Base-by-base conservation (phyloP, 257 asterid species). In the Ophiorrhiza pumila region DNA sequence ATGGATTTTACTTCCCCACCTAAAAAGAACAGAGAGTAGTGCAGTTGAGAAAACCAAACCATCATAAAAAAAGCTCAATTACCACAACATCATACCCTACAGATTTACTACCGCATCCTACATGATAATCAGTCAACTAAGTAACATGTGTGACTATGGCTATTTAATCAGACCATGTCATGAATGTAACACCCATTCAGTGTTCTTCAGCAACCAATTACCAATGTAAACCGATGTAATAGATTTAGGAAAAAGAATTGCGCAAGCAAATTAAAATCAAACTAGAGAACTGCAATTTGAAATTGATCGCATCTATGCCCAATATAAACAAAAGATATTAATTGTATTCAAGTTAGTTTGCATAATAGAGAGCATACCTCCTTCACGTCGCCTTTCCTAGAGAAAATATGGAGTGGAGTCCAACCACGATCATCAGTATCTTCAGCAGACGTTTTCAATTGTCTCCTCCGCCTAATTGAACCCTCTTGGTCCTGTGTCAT, bases 351-450 rank as follows among this genome's bases (percentile, higher is more conserved):
- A n/a, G 1, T 35, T 55, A 20, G 15, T 1, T 22, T 15, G 14
- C 23, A 56, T 39, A 1, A n/a, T 4, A 39, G 25, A 72, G 20
- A 47, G 35, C 55, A 27, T 83, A 91, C 99, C 99, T 89, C 93
- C 75, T 78, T 88, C 57, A 91, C 85, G 77, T 93, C 96, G 17
- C 98, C 98, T 88, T 87, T 93, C 74, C 84, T 79, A 35, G 98
- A 93, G 81, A 75, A 79, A 31, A 93, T 76, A 78, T 93, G 98
- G 5, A 93, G 96, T 74, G 80, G 71, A 61, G 97, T 89, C 98
- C 98, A 93, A 71, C 98, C 98, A 0, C 98, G 89, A 79, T 93
- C 98, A 86, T 93, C 97, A 57, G 80, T 87, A 70, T 89, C 90
- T 13, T 79, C 83, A 61, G 82, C 89, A 9, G 82, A 81, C 80